These are phyloP conservation scores for Hygrophoropsis aurantiaca DNA, from an alignment of 768 basidiomycete genomes.

Conservation along the genomic window DNA sequence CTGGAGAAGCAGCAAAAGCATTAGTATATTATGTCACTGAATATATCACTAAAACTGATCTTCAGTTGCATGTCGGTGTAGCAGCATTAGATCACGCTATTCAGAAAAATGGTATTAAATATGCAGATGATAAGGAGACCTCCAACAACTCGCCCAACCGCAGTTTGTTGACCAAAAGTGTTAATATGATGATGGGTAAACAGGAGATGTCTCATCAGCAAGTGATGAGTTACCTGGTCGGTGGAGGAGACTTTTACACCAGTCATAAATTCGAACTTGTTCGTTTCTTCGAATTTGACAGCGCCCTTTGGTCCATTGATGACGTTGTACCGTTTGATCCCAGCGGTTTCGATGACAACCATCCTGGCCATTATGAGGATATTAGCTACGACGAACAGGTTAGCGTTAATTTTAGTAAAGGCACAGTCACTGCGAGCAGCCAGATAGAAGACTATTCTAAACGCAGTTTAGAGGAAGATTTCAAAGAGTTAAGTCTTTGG, in stretches of 20 bases:
- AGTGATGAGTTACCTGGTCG: constrained; percentile 27
- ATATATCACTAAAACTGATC: constrained; percentile 32
- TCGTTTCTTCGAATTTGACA: neutral
- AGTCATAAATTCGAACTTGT: constrained; percentile 4
- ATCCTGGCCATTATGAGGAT: neutral
- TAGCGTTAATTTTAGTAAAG: neutral
- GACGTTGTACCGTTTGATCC: neutral
- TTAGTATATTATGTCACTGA: constrained; percentile 34
- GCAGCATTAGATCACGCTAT: constrained; percentile 13
- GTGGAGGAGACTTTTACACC: constrained; percentile 19
- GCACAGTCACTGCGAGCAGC: neutral
- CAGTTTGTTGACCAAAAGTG: constrained; percentile 3
- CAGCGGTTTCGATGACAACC: neutral
- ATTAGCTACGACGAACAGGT: neutral
- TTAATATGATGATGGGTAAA: constrained; percentile 16
- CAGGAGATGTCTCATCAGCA: constrained; percentile 31
- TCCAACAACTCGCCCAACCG: too few relatives aligned
- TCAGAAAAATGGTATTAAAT: neutral
- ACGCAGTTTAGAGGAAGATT: neutral
- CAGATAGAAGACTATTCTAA: constrained; percentile 1
- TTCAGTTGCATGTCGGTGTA: constrained; percentile 16
- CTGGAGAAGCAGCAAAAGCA: constrained; percentile 26
- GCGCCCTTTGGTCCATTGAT: neutral
- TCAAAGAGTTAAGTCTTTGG: neutral
- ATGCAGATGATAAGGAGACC: neutral